Evolutionary conservation across 2,329 filamentous ascomycete species (phyloP).

Genomic region (Macrophomina phaseolina): DNA sequence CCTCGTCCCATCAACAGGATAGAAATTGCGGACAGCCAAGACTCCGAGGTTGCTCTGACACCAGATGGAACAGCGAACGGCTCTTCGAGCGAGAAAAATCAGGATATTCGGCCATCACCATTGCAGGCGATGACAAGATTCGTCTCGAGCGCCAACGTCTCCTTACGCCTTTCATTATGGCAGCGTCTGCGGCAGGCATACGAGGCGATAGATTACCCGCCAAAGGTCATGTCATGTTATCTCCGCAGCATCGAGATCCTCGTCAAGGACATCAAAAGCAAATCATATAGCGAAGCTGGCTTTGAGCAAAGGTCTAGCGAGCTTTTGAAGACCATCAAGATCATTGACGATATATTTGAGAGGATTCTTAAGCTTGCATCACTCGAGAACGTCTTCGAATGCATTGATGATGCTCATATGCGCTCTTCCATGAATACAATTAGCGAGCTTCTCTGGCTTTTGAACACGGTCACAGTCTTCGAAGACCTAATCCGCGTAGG

Average conservation of each 20-base stretch:
- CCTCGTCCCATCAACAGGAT: not conserved
- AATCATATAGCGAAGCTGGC: constrained; percentile 61
- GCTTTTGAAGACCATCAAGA: constrained; percentile 77
- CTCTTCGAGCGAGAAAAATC: not conserved
- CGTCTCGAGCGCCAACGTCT: constrained; percentile 78
- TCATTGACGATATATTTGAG: constrained; percentile 76
- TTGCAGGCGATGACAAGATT: constrained; percentile 84
- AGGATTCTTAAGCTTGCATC: constrained; percentile 70
- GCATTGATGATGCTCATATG: constrained; percentile 80
- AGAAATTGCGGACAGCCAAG: constrained; percentile 28
- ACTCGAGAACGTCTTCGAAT: constrained; percentile 79
- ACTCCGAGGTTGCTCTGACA: constrained; percentile 28
- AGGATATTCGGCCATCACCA: constrained; percentile 34
- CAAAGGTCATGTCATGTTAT: constrained; percentile 87
- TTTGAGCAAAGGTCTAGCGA: constrained; percentile 70
- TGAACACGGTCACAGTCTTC: constrained; percentile 80
- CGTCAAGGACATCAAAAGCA: constrained; percentile 69
- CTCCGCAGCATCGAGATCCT: constrained; percentile 86
- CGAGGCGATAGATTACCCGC: constrained; percentile 78
- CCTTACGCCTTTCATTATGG: constrained; percentile 87
- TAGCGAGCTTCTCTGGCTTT: constrained; percentile 71
- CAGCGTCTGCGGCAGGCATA: constrained; percentile 90
- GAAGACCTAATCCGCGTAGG: constrained; percentile 87
- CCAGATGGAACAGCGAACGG: constrained; percentile 29
- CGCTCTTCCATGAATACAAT: constrained; percentile 74